Evolutionary conservation across 768 basidiomycete genomes (phyloP), one percentile per base, ranked within the genome.

Genomic region (Boletus pseudopeckii): DNA sequence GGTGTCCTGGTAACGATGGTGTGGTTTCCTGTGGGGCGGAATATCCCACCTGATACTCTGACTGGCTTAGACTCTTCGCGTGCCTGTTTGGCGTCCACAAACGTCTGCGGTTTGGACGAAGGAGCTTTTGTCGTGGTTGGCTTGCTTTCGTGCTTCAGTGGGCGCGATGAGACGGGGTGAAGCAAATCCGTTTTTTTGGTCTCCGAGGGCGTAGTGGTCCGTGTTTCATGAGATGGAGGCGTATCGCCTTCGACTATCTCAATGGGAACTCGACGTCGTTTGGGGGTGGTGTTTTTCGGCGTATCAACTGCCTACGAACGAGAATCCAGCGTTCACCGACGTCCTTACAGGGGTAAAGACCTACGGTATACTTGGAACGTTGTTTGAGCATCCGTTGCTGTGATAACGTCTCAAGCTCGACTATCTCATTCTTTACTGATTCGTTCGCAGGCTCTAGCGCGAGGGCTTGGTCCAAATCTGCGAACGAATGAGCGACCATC

Each of bases 21-120:
- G 41, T 77, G 80, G 17, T 80, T 72, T 1, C 89, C 90, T 13
- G 81, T 77, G 3, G 76, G 71, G 26, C 83, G 79, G 71, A 92
- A 88, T 47, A 92, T 86, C 0, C 88, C 89, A 8, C 88, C 89
- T 1, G 86, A 83, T 4, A 83, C 78, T 38, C 75, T 75, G 50
- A 72, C 74, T 60, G 70, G 54, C 50, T 73, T 78, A 13, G 69
- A 70, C 41, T 50, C 74, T 14, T 82, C 78, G 26, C 86, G 80
- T 0, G 74, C 75, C 49, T 79, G 74, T 61, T 84, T 86, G 6
- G 80, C 84, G 26, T 84, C 80, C 55, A 75, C 70, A 68, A 87
- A 88, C 2, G 80, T 76, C 57, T 62, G 59, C n/a, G 57, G 49
- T 49, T 57, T 64, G 30, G 44, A 57, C 18, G 49, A 39, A 33